phyloP scores from a whole-genome alignment of 2,329 filamentous ascomycete species.

The Aspergillus quadricinctus region DNA sequence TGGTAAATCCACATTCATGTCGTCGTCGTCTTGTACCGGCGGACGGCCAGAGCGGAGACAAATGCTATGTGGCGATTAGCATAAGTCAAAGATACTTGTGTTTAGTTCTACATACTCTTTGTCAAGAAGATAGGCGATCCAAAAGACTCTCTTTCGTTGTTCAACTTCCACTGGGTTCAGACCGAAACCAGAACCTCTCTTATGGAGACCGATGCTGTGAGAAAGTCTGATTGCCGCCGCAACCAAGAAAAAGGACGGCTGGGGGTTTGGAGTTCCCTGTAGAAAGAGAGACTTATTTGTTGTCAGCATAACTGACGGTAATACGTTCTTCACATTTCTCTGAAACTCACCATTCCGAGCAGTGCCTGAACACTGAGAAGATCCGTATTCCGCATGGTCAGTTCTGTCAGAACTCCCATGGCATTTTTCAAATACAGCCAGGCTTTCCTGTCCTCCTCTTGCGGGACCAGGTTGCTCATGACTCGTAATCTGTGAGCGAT shows the following conservation, averaged over 20 bases:
- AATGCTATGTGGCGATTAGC: conserved; percentile 43
- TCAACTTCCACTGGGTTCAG: conserved; percentile 91
- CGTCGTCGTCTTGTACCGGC: conserved; percentile 69
- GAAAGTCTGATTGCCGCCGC: conserved; percentile 85
- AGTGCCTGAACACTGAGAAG: conserved; percentile 90
- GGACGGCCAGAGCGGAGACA: conserved; percentile 68
- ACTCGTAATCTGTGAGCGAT: conserved; percentile 88
- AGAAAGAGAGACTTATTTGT: conserved; percentile 69
- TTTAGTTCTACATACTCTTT: conserved; percentile 53
- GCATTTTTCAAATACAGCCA: conserved; percentile 97
- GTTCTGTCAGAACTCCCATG: conserved; percentile 84
- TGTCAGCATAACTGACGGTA: conserved; percentile 6
- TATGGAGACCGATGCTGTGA: conserved; percentile 93
- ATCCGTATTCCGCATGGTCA: conserved; percentile 95
- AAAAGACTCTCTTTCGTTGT: conserved; percentile 75
- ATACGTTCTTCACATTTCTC: background rate
- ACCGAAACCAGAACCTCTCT: conserved; percentile 86
- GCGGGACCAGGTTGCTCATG: conserved; percentile 88
- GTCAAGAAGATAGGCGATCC: conserved; percentile 71
- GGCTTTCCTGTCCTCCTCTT: conserved; percentile 88
- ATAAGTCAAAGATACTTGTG: background rate
- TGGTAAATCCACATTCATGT: conserved; percentile 94
- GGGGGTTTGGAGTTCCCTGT: conserved; percentile 93
- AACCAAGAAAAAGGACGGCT: conserved; percentile 86
- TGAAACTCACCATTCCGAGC: conserved; percentile 66